A percentile compares a stretch with the other conserved stretches of the same genome.
These are phyloP conservation scores for Sclerotinia spermophila DNA, from an alignment of 2,329 filamentous ascomycete genomes.

Conservation along the genomic window DNA sequence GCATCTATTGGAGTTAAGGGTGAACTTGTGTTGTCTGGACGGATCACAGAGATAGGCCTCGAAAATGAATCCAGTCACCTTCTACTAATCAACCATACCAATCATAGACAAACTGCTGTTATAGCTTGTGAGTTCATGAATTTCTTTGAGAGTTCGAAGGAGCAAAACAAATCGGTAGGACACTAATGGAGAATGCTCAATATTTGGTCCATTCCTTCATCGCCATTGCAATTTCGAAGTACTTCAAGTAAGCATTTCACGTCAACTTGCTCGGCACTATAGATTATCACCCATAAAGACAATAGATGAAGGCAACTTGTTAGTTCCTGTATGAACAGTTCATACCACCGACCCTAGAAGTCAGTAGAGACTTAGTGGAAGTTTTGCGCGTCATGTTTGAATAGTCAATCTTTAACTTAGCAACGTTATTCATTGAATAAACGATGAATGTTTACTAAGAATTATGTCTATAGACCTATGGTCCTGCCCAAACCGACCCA, in stretches of 20 bases:
- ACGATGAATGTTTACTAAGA: background rate
- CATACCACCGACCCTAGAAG: background rate
- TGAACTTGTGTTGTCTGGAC: constrained; percentile 41
- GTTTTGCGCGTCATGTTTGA: background rate
- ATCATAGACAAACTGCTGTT: background rate
- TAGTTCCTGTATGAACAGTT: background rate
- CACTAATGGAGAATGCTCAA: background rate
- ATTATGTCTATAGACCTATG: background rate
- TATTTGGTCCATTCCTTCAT: background rate
- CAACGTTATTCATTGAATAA: background rate
- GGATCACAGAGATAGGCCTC: background rate
- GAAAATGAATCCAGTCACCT: background rate
- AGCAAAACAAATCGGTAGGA: background rate
- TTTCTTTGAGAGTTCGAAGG: background rate
- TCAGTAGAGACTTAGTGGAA: background rate
- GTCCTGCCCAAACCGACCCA: background rate
- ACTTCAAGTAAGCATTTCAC: background rate
- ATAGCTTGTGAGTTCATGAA: background rate
- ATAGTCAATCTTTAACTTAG: background rate
- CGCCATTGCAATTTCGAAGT: background rate
- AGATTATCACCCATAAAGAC: background rate
- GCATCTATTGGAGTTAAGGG: background rate
- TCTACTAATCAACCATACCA: background rate
- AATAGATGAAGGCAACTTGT: background rate
- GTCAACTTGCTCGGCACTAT: background rate